Evolutionary conservation across 768 basidiomycete genomes (phyloP).

Genomic region (Leccinum pellstonianum): DNA sequence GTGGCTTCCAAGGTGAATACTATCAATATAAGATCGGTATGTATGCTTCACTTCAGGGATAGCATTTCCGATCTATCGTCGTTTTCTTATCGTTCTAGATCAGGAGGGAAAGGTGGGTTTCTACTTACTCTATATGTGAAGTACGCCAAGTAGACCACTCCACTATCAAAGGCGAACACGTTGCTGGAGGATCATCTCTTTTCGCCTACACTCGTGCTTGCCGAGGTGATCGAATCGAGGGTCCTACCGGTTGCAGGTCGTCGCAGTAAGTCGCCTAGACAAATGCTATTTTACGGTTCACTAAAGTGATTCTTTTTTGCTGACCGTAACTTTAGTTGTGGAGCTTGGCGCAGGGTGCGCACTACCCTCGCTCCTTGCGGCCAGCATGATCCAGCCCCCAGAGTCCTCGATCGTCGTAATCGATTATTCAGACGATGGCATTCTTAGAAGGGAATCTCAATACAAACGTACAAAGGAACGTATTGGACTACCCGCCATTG

Average conservation of each 20-base stretch:
- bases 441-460: conserved; percentile 51
- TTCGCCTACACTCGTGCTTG: conserved; percentile 64
- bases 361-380: conserved; percentile 61
- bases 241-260: conserved; percentile 42
- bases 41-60: conserved; percentile 2
- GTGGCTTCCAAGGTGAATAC: conserved; percentile 55
- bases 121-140: conserved; percentile 7
- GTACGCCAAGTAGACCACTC: not conserved
- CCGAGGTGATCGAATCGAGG: conserved; percentile 61
- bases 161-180: conserved; percentile 54
- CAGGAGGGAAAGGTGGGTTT: conserved; percentile 60
- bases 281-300: not conserved
- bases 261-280: conserved; percentile 36
- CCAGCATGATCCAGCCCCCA: conserved; percentile 45
- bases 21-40: not conserved
- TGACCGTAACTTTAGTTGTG: conserved; percentile 44
- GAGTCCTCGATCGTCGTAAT: conserved; percentile 53
- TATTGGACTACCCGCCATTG: conserved; percentile 35
- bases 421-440: conserved; percentile 66
- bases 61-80: conserved; percentile 1
- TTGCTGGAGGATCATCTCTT: conserved; percentile 73
- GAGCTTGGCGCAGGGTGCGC: conserved; percentile 72
- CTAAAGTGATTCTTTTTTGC: not conserved
- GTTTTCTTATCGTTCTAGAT: not conserved
- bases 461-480: conserved; percentile 46